Evolutionary conservation across 225 moss, liverwort and hornwort species (phyloP).

Genomic region (Asterella californica): DNA sequence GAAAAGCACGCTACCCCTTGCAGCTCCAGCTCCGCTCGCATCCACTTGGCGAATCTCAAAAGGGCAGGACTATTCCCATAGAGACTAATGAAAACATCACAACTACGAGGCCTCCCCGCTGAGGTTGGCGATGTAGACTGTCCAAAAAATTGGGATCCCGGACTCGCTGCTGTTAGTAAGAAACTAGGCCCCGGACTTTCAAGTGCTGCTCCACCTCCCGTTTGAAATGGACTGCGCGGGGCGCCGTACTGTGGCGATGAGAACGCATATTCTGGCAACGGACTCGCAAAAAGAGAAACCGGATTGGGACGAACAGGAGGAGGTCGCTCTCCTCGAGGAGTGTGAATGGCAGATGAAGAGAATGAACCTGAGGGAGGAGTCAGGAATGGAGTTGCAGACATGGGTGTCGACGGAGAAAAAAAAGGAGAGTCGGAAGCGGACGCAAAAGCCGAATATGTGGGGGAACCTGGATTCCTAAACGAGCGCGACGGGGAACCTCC

Average conservation of each 20-base stretch:
- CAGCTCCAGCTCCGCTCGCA: constrained; percentile 56
- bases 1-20: constrained; percentile 58
- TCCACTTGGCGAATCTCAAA: constrained; percentile 55
- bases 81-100: constrained; percentile 57
- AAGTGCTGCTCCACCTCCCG: neutral
- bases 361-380: constrained; percentile 27
- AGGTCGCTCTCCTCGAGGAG: constrained; percentile 12
- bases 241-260: constrained; percentile 1
- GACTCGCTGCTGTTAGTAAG: constrained; percentile 11
- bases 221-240: neutral
- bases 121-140: constrained; percentile 27
- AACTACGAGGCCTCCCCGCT: constrained; percentile 29
- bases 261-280: constrained; percentile 11
- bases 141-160: neutral
- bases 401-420: constrained; percentile 24
- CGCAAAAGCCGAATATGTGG: constrained; percentile 19
- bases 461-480: constrained; percentile 22
- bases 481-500: constrained; percentile 2
- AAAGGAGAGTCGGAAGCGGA: constrained; percentile 34
- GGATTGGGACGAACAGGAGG: neutral
- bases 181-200: constrained; percentile 12
- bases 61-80: constrained; percentile 43
- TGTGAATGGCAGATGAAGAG: constrained; percentile 20
- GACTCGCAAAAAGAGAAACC: constrained; percentile 5
- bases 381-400: constrained; percentile 16